Evolutionary conservation across 2,329 filamentous ascomycete species (phyloP).

Genomic region (Leptographium flavum): DNA sequence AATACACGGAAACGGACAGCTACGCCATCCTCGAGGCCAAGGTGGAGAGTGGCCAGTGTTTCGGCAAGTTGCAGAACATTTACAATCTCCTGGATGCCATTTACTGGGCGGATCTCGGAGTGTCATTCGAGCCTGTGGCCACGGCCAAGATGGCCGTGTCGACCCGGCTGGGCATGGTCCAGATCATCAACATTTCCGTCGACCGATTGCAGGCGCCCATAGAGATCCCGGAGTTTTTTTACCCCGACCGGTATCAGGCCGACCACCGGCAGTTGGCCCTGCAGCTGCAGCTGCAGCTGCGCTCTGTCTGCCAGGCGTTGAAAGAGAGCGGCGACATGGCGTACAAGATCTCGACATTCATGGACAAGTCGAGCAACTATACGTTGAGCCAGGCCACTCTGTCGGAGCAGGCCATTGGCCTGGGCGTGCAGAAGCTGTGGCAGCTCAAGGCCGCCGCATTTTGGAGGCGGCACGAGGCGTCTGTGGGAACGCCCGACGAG

Average conservation of each 20-base stretch:
- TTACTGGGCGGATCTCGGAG: conserved; percentile 14
- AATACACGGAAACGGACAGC: background rate
- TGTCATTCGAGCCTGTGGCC: background rate
- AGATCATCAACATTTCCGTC: conserved; percentile 12
- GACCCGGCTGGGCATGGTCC: conserved; percentile 5
- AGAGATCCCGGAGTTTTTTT: conserved; percentile 14
- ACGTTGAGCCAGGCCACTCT: conserved; percentile 7
- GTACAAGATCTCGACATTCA: conserved; percentile 3
- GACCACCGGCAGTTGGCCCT: conserved; percentile 10
- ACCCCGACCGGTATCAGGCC: conserved; percentile 13
- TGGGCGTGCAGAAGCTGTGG: conserved; percentile 11
- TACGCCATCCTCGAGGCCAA: conserved; percentile 13
- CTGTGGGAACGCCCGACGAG: conserved; percentile 5
- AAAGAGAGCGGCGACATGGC: conserved; percentile 5
- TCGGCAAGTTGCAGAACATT: conserved; percentile 43
- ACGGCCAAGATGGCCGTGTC: conserved; percentile 6
- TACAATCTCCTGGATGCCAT: conserved; percentile 22
- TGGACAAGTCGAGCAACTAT: conserved; percentile 1
- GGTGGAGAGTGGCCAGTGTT: conserved; percentile 70
- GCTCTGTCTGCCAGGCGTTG: conserved; percentile 6
- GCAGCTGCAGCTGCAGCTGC: conserved; percentile 9
- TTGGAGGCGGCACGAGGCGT: conserved; percentile 12
- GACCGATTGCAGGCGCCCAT: conserved; percentile 7
- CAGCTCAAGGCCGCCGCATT: conserved; percentile 9
- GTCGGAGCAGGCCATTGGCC: conserved; percentile 10